phyloP scores from a whole-genome alignment of 2,329 filamentous ascomycete genomes.

The Grosmannia huntii region DNA sequence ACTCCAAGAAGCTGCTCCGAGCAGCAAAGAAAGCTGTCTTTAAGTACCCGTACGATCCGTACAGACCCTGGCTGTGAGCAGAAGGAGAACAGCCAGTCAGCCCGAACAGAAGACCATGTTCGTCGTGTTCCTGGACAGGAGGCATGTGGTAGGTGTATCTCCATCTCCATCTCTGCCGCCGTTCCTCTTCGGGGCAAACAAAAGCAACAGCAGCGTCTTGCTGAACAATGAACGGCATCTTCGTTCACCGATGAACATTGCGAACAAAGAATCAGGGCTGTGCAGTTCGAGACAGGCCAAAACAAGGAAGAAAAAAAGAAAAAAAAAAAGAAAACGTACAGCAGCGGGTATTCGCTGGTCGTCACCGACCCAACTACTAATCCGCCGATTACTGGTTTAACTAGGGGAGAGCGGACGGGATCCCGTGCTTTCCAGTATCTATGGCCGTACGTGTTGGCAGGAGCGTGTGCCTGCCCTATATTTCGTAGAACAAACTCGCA shows the following conservation, averaged over 20 bases:
- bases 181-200: too few species aligned
- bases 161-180: too few species aligned
- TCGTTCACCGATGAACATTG: too few species aligned
- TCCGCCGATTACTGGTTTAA: background rate
- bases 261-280: background rate
- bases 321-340: background rate
- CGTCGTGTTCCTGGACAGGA: background rate
- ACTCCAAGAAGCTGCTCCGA: background rate
- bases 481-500: too few species aligned
- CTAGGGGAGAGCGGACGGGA: background rate
- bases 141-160: background rate
- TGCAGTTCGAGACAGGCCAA: background rate
- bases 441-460: too few species aligned
- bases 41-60: background rate
- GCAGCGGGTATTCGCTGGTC: background rate
- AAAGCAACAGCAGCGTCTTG: too few species aligned
- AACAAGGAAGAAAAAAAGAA: background rate
- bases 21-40: background rate
- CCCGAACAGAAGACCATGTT: background rate
- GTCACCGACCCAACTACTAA: background rate
- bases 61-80: background rate
- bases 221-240: too few species aligned
- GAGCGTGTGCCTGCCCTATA: too few species aligned
- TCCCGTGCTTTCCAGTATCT: background rate
- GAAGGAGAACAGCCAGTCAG: background rate